These are phyloP conservation scores for Tuber aestivum DNA, from an alignment of 495 filamentous ascomycete species.

Conservation along the genomic window DNA sequence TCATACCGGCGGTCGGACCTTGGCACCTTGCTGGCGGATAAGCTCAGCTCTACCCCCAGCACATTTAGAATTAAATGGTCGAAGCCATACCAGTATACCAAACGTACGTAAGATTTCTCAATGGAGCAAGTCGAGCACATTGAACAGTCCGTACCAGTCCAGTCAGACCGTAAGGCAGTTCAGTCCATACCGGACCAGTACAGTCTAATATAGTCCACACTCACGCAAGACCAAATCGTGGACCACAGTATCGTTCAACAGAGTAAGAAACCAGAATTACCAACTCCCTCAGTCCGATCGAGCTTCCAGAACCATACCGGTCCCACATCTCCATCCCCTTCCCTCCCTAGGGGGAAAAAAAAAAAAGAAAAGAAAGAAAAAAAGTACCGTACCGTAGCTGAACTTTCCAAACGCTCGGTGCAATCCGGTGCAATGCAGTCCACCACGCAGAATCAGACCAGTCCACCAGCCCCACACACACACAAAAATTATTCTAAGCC, in stretches of 20 bases:
- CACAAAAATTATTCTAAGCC: no score
- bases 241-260: background rate
- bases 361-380: background rate
- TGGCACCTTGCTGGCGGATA: conserved; percentile 8
- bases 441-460: no score
- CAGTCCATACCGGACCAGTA: background rate
- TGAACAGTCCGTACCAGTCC: background rate
- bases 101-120: background rate
- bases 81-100: background rate
- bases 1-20: background rate
- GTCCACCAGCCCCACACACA: no score
- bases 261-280: background rate
- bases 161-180: background rate
- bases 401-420: no score
- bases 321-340: background rate
- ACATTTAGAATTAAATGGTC: background rate
- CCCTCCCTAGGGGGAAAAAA: background rate
- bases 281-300: background rate
- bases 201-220: background rate
- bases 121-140: background rate
- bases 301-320: background rate
- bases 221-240: background rate
- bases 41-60: background rate
- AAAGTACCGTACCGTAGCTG: no score
- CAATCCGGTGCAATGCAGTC: no score